A percentile compares a stretch with the other conserved stretches of the same genome.
Conservation (phyloP, 768 basidiomycete genomes). For the Neoboletus subvelutipes region DNA sequence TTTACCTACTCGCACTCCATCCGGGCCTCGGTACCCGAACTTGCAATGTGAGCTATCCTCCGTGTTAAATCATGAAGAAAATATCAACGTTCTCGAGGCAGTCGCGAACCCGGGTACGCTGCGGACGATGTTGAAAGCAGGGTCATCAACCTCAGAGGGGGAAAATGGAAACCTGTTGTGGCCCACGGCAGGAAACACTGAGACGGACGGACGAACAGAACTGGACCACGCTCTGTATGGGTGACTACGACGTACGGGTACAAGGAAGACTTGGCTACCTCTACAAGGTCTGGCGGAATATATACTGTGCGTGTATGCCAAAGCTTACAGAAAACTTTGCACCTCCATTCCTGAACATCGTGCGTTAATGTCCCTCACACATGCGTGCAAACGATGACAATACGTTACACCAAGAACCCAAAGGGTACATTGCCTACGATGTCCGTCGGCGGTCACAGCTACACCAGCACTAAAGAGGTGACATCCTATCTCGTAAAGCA, state of each 20-base stretch:
- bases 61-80: too few species aligned
- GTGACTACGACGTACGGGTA: too few species aligned
- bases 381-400: not conserved
- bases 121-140: slow-evolving; percentile 36
- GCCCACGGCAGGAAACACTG: too few species aligned
- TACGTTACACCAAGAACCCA: slow-evolving; percentile 43
- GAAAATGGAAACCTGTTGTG: too few species aligned
- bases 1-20: slow-evolving; percentile 39
- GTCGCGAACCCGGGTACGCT: slow-evolving; percentile 45
- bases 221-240: too few species aligned
- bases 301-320: too few species aligned
- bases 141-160: slow-evolving; percentile 42
- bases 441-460: slow-evolving; percentile 33
- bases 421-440: slow-evolving; percentile 46
- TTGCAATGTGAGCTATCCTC: slow-evolving; percentile 38
- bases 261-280: too few species aligned
- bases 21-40: slow-evolving; percentile 42
- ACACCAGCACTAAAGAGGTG: slow-evolving; percentile 43
- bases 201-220: too few species aligned
- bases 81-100: slow-evolving; percentile 13
- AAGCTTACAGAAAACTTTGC: too few species aligned
- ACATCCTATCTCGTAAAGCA: slow-evolving; percentile 41
- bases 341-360: slow-evolving; percentile 44
- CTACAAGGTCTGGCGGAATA: too few species aligned
- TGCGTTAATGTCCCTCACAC: slow-evolving; percentile 13